Base-by-base conservation (phyloP, 2,329 filamentous ascomycete species). In the Fusarium goolgardi region DNA sequence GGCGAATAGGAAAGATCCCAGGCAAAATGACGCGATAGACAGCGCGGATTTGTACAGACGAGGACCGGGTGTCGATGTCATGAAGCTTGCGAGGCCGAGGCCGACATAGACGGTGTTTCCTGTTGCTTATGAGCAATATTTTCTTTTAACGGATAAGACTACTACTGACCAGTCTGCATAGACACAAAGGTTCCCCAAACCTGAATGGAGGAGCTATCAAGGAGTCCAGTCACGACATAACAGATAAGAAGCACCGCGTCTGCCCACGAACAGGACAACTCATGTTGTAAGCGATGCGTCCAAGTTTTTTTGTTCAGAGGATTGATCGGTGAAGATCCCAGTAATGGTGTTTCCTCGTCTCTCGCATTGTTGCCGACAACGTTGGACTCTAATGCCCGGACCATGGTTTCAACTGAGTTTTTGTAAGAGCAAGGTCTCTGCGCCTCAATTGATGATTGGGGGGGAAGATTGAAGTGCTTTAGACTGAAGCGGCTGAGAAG, bases 131-230 rank as follows among this genome's bases (percentile, higher is more conserved):
- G 23, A 59, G 44, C 23, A 21, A 5, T 15, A 12, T 21, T 27
- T 12, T n/a, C 20, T 27, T 15, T 6, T n/a, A 20, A 11, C 27
- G 9, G 35, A 25, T 21, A 35, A 43, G n/a, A 29, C 11, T 16
- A 18, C 10, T 12, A 78, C 81, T 67, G 71, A 87, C 91, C 91
- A 40, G 91, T 94, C 76, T 94, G 92, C 91, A 94, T 94, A 75
- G 89, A 92, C 35, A 93, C 91, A 73, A 95, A 95, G 2, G 90
- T 89, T 13, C 91, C 90, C 89, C 91, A 94, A 41, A 91, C 90
- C 55, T 89, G 90, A 41, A 92, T 90, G 2, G 91, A 88, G 3
- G 90, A 88, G 78, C 90, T 92, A 78, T 95, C 92, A 15, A 93
- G 83, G 5, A 95, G 81, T 6, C 92, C 92, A 0, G 92, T 94